Evolutionary conservation across 768 basidiomycete species (phyloP).

Genomic region (Baorangia bicolor): DNA sequence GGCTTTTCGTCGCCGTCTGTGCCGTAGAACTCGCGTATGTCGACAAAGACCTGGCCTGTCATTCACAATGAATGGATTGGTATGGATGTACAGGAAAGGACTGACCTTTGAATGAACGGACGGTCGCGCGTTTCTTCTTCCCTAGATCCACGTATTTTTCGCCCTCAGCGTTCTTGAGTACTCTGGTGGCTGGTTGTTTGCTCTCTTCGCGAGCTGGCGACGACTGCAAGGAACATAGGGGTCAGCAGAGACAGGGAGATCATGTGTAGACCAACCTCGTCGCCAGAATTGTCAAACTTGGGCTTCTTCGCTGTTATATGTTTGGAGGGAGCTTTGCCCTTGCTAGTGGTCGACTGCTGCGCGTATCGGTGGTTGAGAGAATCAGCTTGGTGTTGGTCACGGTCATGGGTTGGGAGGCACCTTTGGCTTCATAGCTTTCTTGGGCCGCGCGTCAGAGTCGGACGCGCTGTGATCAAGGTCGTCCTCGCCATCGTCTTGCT

Average conservation of each 20-base stretch:
- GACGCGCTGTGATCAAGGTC: slow-evolving; percentile 9
- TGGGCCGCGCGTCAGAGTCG: slow-evolving; percentile 15
- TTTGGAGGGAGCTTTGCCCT: slow-evolving; percentile 15
- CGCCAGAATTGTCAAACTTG: slow-evolving; percentile 18
- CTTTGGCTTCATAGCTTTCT: slow-evolving; percentile 13
- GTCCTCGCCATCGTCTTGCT: slow-evolving; percentile 17
- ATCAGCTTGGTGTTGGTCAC: background rate
- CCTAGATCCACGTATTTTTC: slow-evolving; percentile 63
- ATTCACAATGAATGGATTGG: slow-evolving; percentile 30
- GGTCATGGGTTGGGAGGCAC: background rate
- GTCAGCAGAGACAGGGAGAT: background rate
- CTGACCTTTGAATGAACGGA: slow-evolving; percentile 48
- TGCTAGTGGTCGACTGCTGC: slow-evolving; percentile 1
- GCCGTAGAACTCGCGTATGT: slow-evolving; percentile 75
- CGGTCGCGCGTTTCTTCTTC: slow-evolving; percentile 67
- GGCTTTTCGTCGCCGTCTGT: slow-evolving; percentile 64
- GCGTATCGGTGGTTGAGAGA: background rate
- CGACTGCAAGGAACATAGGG: slow-evolving; percentile 20
- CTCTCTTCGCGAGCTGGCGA: slow-evolving; percentile 3
- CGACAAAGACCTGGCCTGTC: slow-evolving; percentile 52
- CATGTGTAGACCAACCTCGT: slow-evolving; percentile 7
- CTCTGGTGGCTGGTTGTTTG: background rate
- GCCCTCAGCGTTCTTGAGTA: slow-evolving; percentile 26
- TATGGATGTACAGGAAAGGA: background rate
- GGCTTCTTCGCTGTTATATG: slow-evolving; percentile 37